Base-by-base conservation (phyloP, 257 asterid species). In the Verbena officinalis region DNA sequence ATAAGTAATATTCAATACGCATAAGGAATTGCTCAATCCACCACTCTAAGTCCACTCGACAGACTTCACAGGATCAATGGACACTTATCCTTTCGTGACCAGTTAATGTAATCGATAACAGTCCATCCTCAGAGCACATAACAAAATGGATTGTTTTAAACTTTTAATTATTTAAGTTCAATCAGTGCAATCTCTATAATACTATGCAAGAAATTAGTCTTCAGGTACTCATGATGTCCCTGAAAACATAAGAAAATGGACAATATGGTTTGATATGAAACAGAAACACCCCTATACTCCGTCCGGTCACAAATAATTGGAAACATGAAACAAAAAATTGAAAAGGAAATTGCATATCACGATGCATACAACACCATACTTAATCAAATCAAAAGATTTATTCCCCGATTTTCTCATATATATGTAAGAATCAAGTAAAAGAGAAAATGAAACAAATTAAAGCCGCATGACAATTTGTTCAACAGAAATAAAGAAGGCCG, bases 281-380 rank as follows among this genome's bases (percentile, higher is more conserved):
- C 8, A 11, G 44, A 9, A 48, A 40, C 16, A 52, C 52, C 1
- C 22, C 9, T 24, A 15, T 44, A 16, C 59, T 20, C 27, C 39
- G 16, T n/a, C 10, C 24, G 12, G 44, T 34, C 27, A 48, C 52
- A 56, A 57, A 5, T 31, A 42, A 43, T 6, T 21, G 11, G 20
- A 31, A 53, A 17, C 2, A 6, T 4, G 12, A 43, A 14, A 14
- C 49, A 44, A 43, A 22, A 17, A 23, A 3, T 30, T 2, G 8
- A 67, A 22, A 5, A 9, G 11, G 1, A 2, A 19, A 49, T 9
- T 17, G 19, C 2, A 43, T 43, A 63, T 12, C 46, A 50, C 60
- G 56, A 39, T 30, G 68, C 51, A 30, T n/a, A n/a, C 56, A 55
- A 8, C 19, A 14, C 14, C 59, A 51, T 36, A 59, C 39, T 20